Conservation (phyloP, 805 yeast genomes). For the Brettanomyces anomalus region DNA sequence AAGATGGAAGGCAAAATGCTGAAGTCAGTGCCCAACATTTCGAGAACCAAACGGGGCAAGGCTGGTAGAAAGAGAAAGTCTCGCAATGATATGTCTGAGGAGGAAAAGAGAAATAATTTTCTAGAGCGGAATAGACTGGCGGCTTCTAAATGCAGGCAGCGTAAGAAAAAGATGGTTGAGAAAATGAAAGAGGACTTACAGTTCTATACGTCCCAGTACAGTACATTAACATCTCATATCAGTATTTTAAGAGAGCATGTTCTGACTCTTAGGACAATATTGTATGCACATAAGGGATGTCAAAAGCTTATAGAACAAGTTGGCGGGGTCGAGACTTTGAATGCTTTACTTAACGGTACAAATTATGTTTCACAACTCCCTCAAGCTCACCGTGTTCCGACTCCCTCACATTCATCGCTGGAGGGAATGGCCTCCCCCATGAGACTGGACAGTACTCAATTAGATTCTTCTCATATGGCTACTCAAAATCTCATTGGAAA, state of each 20-base stretch:
- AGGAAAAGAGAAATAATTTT: conserved; percentile 70
- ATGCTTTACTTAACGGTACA: conserved; percentile 29
- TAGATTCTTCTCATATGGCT: too few relatives aligned
- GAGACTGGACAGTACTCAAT: too few relatives aligned
- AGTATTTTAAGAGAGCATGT: conserved; percentile 52
- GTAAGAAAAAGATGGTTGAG: conserved; percentile 82
- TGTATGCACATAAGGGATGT: conserved; percentile 46
- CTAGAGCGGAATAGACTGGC: conserved; percentile 91
- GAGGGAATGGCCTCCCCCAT: too few relatives aligned
- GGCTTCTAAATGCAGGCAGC: conserved; percentile 92
- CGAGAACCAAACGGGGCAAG: conserved; percentile 1
- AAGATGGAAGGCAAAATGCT: neutral
- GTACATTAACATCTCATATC: conserved; percentile 51
- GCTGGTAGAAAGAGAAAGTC: neutral
- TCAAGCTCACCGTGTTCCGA: conserved; percentile 6
- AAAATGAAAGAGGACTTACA: conserved; percentile 75
- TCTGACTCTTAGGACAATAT: conserved; percentile 35
- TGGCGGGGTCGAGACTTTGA: conserved; percentile 38
- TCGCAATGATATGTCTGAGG: conserved; percentile 35
- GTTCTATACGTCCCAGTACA: conserved; percentile 62
- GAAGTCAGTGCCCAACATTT: neutral
- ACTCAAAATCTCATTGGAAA: too few relatives aligned
- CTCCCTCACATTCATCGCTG: neutral
- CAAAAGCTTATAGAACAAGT: conserved; percentile 30
- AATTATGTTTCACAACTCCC: conserved; percentile 18